Evolutionary conservation across 139 green algal genomes (phyloP).

Genomic region (Chlamydomonas sphaeroides): DNA sequence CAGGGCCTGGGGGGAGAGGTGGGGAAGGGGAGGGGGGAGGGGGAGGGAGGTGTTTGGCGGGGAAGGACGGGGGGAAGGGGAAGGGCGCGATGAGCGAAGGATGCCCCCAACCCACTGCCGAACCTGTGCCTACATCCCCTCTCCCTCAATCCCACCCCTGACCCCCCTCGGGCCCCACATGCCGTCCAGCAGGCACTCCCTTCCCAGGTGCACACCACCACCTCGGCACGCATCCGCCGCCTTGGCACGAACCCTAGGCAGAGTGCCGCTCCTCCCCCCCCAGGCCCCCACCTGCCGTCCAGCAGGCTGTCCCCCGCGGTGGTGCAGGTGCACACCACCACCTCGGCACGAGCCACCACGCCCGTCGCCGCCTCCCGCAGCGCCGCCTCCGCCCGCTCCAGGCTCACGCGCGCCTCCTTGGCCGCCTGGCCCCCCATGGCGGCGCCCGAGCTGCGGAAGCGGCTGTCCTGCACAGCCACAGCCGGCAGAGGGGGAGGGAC

Average conservation of each 20-base stretch:
- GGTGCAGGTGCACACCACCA: slow-evolving; percentile 60
- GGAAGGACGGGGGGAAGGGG: too few species aligned
- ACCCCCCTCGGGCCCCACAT: too few species aligned
- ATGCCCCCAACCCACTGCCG: too few species aligned
- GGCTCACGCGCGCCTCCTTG: background rate
- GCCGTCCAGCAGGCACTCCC: slow-evolving; percentile 53
- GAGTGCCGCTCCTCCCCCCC: too few species aligned
- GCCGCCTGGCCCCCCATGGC: slow-evolving; percentile 13
- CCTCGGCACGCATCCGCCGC: too few species aligned
- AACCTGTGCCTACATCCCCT: background rate
- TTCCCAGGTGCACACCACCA: too few species aligned
- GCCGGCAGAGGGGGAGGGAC: too few species aligned
- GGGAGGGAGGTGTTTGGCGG: background rate
- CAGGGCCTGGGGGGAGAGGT: slow-evolving; percentile 56
- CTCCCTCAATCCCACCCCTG: too few species aligned
- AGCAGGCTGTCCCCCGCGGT: slow-evolving; percentile 62
- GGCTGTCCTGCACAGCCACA: too few species aligned
- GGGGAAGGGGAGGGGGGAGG: background rate
- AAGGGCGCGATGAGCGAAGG: too few species aligned
- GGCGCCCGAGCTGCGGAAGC: too few species aligned
- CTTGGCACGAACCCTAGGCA: too few species aligned
- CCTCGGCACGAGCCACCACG: slow-evolving; percentile 58
- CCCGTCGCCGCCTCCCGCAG: slow-evolving; percentile 41
- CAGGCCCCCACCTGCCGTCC: background rate
- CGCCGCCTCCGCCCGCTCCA: slow-evolving; percentile 45